A percentile compares a stretch with the other conserved stretches of the same genome.
These are phyloP conservation scores for Aspergillus ruber DNA, from an alignment of 2,329 filamentous ascomycete species.

Conservation along the genomic window DNA sequence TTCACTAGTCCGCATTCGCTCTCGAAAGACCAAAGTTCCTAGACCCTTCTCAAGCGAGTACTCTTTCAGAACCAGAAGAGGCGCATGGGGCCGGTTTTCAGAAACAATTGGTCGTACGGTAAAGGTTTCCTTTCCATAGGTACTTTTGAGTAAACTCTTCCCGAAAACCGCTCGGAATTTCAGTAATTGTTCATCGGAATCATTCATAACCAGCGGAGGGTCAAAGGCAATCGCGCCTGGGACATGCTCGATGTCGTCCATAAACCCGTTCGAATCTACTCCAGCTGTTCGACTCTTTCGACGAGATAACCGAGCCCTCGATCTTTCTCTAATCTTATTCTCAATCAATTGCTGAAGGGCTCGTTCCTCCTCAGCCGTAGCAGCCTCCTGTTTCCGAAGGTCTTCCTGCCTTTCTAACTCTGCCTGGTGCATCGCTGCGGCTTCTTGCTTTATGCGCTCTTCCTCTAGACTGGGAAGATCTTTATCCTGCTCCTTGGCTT, in stretches of 20 bases:
- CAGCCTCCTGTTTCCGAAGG: slow-evolving; percentile 35
- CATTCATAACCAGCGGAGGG: slow-evolving; percentile 48
- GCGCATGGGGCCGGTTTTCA: slow-evolving; percentile 51
- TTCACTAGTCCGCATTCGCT: slow-evolving; percentile 70
- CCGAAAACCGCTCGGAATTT: slow-evolving; percentile 66
- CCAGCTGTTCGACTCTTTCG: slow-evolving; percentile 33
- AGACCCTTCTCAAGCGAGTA: slow-evolving; percentile 52
- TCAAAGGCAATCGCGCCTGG: slow-evolving; percentile 37
- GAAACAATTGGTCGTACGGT: slow-evolving; percentile 63
- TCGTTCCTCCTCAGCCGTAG: slow-evolving; percentile 35
- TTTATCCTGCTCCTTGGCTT: slow-evolving; percentile 65
- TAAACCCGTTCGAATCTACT: slow-evolving; percentile 21
- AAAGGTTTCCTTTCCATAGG: slow-evolving; percentile 58
- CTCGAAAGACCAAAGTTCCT: slow-evolving; percentile 61
- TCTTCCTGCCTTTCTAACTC: slow-evolving; percentile 48
- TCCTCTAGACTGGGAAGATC: slow-evolving; percentile 81
- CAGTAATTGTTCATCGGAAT: slow-evolving; percentile 57
- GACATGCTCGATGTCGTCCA: slow-evolving; percentile 27
- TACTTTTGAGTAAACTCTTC: slow-evolving; percentile 59
- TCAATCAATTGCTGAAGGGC: slow-evolving; percentile 33
- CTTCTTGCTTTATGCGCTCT: slow-evolving; percentile 77
- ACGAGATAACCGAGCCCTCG: slow-evolving; percentile 30
- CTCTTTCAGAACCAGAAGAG: slow-evolving; percentile 67
- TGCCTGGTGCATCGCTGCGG: slow-evolving; percentile 54
- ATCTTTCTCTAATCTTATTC: slow-evolving; percentile 35